Evolutionary conservation across 208 protist genomes (phyloP).

Genomic region (Leishmania mexicana): DNA sequence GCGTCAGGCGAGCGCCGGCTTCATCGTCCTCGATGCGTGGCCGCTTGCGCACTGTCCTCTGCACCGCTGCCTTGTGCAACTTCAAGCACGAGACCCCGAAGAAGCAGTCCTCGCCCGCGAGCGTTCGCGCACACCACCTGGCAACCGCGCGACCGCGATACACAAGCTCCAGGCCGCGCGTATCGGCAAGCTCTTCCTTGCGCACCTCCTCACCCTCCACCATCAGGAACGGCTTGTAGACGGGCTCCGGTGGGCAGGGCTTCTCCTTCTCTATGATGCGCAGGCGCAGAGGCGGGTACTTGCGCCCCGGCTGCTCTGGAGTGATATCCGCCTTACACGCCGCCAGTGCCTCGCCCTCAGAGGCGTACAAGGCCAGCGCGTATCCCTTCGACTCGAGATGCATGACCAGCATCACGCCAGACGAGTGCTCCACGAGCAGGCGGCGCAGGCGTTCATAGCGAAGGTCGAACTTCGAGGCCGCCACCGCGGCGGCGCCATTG

Average conservation of each 20-base stretch:
- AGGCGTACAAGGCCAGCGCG: slow-evolving; percentile 82
- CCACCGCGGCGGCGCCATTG: neutral
- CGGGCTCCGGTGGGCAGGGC: slow-evolving; percentile 65
- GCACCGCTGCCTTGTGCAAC: slow-evolving; percentile 57
- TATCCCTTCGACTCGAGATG: slow-evolving; percentile 80
- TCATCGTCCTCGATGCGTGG: slow-evolving; percentile 47
- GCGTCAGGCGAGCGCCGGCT: slow-evolving; percentile 22
- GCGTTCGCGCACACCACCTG: slow-evolving; percentile 74
- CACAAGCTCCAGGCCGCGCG: slow-evolving; percentile 74
- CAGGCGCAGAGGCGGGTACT: slow-evolving; percentile 57
- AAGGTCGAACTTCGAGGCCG: slow-evolving; percentile 57
- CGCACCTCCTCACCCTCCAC: slow-evolving; percentile 69
- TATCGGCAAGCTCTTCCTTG: slow-evolving; percentile 68
- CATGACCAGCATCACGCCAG: slow-evolving; percentile 88
- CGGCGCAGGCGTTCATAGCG: slow-evolving; percentile 84
- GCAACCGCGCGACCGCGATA: slow-evolving; percentile 71
- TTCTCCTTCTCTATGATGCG: slow-evolving; percentile 78
- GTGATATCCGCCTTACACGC: slow-evolving; percentile 78
- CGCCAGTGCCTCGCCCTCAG: slow-evolving; percentile 78
- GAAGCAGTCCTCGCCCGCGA: slow-evolving; percentile 63
- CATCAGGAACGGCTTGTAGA: slow-evolving; percentile 73
- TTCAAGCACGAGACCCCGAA: slow-evolving; percentile 74
- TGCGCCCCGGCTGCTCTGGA: slow-evolving; percentile 32
- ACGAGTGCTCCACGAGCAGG: slow-evolving; percentile 73
- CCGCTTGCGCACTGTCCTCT: slow-evolving; percentile 77